phyloP scores from a whole-genome alignment of 768 basidiomycete genomes.

The Amanita phalloides region DNA sequence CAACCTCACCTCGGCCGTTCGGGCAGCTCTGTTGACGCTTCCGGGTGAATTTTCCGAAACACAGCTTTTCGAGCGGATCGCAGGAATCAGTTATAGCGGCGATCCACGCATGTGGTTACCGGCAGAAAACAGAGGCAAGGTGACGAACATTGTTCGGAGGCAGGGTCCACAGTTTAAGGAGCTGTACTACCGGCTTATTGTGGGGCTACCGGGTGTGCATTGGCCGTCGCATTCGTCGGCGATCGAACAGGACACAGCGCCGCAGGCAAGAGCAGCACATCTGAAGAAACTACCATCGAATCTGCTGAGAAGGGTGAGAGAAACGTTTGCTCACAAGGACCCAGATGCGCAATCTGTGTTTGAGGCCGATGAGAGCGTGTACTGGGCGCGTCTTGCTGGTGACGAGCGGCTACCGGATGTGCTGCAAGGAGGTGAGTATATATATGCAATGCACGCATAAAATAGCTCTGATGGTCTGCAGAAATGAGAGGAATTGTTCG shows the following conservation, averaged over 20 bases:
- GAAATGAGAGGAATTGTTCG: slow-evolving; percentile 74
- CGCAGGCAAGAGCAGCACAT: slow-evolving; percentile 62
- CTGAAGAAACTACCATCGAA: slow-evolving; percentile 69
- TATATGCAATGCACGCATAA: not conserved
- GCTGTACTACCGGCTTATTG: slow-evolving; percentile 72
- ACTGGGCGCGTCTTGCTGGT: slow-evolving; percentile 64
- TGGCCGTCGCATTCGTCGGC: slow-evolving; percentile 42
- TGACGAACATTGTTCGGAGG: slow-evolving; percentile 83
- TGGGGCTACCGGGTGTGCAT: slow-evolving; percentile 70
- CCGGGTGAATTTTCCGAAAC: slow-evolving; percentile 75
- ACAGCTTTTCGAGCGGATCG: slow-evolving; percentile 76
- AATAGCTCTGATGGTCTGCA: slow-evolving; percentile 16
- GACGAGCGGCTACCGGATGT: slow-evolving; percentile 45
- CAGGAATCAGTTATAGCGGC: slow-evolving; percentile 77
- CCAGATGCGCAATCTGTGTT: slow-evolving; percentile 17
- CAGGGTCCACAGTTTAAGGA: slow-evolving; percentile 80
- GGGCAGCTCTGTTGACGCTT: slow-evolving; percentile 81
- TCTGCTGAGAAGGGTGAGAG: slow-evolving; percentile 46
- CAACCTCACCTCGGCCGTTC: slow-evolving; percentile 84
- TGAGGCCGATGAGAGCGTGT: slow-evolving; percentile 62
- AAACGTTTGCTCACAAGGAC: slow-evolving; percentile 31
- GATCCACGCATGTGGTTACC: slow-evolving; percentile 93
- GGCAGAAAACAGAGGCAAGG: slow-evolving; percentile 90
- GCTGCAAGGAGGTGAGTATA: slow-evolving; percentile 39
- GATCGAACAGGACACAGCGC: slow-evolving; percentile 67